Percentiles rank a stretch among this genome's conserved stretches.
phyloP scores from a whole-genome alignment of 192 early-diverging fungal species.

The Entomortierella lignicola region DNA sequence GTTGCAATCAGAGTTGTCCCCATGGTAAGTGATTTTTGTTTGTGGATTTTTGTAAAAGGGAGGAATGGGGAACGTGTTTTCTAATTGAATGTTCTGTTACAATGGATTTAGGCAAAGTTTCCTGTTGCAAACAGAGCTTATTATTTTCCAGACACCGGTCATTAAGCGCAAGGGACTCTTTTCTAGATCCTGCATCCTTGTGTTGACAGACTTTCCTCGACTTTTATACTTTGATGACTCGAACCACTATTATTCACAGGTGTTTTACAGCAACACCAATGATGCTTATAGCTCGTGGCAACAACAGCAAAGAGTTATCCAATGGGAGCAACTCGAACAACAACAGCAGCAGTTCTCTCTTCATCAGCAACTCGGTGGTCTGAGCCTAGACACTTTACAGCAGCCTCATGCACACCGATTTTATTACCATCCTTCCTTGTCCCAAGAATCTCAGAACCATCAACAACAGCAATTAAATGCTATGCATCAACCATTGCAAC shows the following conservation, averaged over 20 bases:
- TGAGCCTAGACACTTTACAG: not conserved
- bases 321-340: constrained; percentile 10
- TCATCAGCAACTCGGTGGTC: constrained; percentile 5
- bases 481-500: constrained; percentile 19
- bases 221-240: constrained; percentile 72
- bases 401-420: constrained; percentile 13
- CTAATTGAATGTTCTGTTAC: constrained; percentile 23
- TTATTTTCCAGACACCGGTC: constrained; percentile 69
- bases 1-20: constrained; percentile 31
- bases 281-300: constrained; percentile 35
- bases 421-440: constrained; percentile 14
- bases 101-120: constrained; percentile 47
- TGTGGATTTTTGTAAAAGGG: too few relatives aligned
- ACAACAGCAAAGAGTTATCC: constrained; percentile 20
- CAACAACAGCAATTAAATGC: constrained; percentile 29
- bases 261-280: constrained; percentile 45
- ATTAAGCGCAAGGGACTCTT: constrained; percentile 67
- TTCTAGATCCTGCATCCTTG: constrained; percentile 67
- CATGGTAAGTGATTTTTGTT: too few relatives aligned
- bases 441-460: constrained; percentile 28
- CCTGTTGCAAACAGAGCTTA: constrained; percentile 65
- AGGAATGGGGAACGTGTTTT: not conserved
- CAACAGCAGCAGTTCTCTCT: constrained; percentile 16
- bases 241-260: constrained; percentile 41
- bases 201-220: constrained; percentile 78